Conservation (phyloP, 179 eudicot species). For the Heliamphora pulchella region DNA sequence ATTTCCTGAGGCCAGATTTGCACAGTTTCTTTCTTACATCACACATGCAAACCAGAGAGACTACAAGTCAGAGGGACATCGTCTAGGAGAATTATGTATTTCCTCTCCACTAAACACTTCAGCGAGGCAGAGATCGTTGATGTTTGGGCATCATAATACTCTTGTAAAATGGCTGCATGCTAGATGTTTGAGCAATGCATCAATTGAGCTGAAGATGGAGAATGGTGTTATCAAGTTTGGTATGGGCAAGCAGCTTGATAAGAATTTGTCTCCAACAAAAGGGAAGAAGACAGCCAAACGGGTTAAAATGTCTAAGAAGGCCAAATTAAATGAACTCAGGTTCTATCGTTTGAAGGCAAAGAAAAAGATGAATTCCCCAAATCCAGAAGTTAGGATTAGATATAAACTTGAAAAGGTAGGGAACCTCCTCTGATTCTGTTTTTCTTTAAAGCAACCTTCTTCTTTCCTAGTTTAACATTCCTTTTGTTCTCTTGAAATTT, state of each 20-base stretch:
- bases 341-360: conserved; percentile 80
- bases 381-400: conserved; percentile 85
- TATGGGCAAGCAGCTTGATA: conserved; percentile 31
- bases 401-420: conserved; percentile 88
- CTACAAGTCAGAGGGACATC: conserved; percentile 6
- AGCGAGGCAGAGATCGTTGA: conserved; percentile 7
- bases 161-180: conserved; percentile 21
- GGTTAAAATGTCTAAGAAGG: conserved; percentile 52
- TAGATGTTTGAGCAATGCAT: conserved; percentile 38
- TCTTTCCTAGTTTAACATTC: background rate
- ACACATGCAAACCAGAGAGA: conserved; percentile 8
- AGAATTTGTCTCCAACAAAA: conserved; percentile 12
- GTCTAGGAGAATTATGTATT: conserved; percentile 3
- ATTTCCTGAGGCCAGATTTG: conserved; percentile 4
- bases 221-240: conserved; percentile 65
- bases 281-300: conserved; percentile 26
- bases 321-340: conserved; percentile 69
- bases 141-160: conserved; percentile 13
- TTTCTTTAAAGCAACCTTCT: background rate
- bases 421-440: background rate
- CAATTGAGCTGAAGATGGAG: conserved; percentile 53
- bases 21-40: background rate
- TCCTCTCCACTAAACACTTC: background rate
- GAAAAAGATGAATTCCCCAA: conserved; percentile 85
- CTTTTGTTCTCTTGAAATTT: no score